Evolutionary conservation across 1,139 yeast species (phyloP).

Genomic region (Taphrina deformans): DNA sequence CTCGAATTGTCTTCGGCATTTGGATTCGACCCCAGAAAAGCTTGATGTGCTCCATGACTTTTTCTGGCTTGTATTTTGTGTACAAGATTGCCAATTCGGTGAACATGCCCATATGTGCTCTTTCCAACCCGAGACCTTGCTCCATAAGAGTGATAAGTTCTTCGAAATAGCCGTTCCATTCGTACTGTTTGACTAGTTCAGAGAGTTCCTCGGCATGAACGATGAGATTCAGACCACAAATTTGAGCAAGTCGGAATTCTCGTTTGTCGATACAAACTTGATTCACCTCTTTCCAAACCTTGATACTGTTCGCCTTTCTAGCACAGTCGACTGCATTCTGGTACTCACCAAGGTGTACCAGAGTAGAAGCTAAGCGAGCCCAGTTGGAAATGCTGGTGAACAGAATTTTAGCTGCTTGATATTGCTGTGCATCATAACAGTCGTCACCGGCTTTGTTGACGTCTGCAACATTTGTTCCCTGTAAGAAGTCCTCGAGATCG

Average conservation of each 20-base stretch:
- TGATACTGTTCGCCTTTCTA: constrained; percentile 90
- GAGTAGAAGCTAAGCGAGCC: constrained; percentile 91
- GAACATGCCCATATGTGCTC: constrained; percentile 99
- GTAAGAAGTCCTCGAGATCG: constrained; percentile 82
- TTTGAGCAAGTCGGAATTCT: constrained; percentile 95
- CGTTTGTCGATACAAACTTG: constrained; percentile 93
- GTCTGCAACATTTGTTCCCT: constrained; percentile 89
- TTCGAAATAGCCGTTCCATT: constrained; percentile 84
- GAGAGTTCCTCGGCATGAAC: constrained; percentile 97
- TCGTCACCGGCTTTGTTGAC: constrained; percentile 90
- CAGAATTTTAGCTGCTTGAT: constrained; percentile 88
- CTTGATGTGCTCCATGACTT: constrained; percentile 94
- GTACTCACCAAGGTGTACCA: constrained; percentile 86
- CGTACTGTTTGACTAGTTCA: constrained; percentile 83
- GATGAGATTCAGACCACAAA: constrained; percentile 95
- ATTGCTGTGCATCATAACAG: constrained; percentile 76
- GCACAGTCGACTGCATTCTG: constrained; percentile 99
- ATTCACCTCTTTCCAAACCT: constrained; percentile 97
- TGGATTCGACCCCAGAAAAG: constrained; percentile 97
- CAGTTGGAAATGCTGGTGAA: constrained; percentile 86
- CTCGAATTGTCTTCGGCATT: constrained; percentile 94
- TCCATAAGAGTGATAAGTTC: constrained; percentile 90
- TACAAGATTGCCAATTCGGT: constrained; percentile 91
- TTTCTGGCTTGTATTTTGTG: constrained; percentile 85
- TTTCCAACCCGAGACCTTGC: constrained; percentile 92